phyloP scores from a whole-genome alignment of 208 protist species.

The Wallacemonas collosoma region DNA sequence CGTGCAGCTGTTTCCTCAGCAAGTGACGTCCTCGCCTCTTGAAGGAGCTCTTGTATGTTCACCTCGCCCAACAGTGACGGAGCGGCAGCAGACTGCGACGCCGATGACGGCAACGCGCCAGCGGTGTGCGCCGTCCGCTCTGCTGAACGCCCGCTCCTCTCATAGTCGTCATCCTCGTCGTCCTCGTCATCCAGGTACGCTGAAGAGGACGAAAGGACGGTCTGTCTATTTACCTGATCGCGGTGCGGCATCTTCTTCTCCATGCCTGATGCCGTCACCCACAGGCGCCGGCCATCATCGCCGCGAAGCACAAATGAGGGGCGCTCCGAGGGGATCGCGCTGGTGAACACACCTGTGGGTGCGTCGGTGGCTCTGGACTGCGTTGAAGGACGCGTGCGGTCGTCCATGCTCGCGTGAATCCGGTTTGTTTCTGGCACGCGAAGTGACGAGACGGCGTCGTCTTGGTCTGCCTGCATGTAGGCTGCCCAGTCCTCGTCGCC shows the following conservation, averaged over 20 bases:
- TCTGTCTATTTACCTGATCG: conserved; percentile 5
- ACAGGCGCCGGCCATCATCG: conserved; percentile 60
- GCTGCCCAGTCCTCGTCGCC: conserved; percentile 12
- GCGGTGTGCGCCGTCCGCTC: background rate
- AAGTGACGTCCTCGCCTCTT: conserved; percentile 8
- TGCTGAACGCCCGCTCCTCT: background rate
- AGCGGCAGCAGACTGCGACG: background rate
- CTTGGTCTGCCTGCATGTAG: background rate
- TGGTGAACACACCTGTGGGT: conserved; percentile 14
- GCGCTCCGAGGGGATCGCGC: conserved; percentile 30
- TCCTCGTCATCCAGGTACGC: conserved; percentile 6
- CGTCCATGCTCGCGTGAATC: no score
- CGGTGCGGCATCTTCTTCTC: background rate
- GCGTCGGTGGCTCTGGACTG: background rate
- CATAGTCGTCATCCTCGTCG: conserved; percentile 6
- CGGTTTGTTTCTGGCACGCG: background rate
- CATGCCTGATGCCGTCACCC: conserved; percentile 50
- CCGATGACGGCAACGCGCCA: background rate
- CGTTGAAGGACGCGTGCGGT: background rate
- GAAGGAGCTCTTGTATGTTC: conserved; percentile 24
- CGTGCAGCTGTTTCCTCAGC: background rate
- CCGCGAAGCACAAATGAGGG: conserved; percentile 56
- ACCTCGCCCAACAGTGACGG: conserved; percentile 19
- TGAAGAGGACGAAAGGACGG: background rate
- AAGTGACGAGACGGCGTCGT: background rate